phyloP scores from a whole-genome alignment of 805 yeast species.

The Cyberlindnera lachancei region DNA sequence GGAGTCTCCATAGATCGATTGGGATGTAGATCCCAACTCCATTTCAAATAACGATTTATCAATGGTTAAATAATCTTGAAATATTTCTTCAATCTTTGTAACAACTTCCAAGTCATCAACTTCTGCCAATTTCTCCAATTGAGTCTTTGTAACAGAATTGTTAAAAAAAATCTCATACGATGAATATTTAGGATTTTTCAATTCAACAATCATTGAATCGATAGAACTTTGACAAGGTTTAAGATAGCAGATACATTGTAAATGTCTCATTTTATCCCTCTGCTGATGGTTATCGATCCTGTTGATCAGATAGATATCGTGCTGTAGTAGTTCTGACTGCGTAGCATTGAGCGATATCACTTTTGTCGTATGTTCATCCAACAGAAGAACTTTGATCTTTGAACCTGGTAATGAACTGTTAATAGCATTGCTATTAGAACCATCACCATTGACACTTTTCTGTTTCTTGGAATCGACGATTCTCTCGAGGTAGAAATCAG shows the following conservation, averaged over 20 bases:
- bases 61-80: constrained; percentile 73
- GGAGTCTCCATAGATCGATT: constrained; percentile 28
- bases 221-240: constrained; percentile 67
- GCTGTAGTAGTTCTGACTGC: constrained; percentile 73
- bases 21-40: constrained; percentile 18
- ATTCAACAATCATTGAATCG: constrained; percentile 52
- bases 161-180: constrained; percentile 73
- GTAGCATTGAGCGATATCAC: constrained; percentile 85
- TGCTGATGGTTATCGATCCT: constrained; percentile 49
- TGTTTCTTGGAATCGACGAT: constrained; percentile 24
- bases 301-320: constrained; percentile 82
- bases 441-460: constrained; percentile 1
- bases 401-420: constrained; percentile 23
- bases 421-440: too few species aligned
- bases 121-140: constrained; percentile 83
- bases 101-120: constrained; percentile 83
- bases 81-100: constrained; percentile 68
- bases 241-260: constrained; percentile 73
- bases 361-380: constrained; percentile 75
- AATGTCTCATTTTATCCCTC: constrained; percentile 68
- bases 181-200: constrained; percentile 71
- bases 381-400: constrained; percentile 62
- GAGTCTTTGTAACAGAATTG: constrained; percentile 66
- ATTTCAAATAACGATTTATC: constrained; percentile 59
- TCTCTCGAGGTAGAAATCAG: constrained; percentile 36